Percentiles rank a stretch among this genome's conserved stretches.
phyloP scores from a whole-genome alignment of 1,139 yeast species.

The Candida sp. region DNA sequence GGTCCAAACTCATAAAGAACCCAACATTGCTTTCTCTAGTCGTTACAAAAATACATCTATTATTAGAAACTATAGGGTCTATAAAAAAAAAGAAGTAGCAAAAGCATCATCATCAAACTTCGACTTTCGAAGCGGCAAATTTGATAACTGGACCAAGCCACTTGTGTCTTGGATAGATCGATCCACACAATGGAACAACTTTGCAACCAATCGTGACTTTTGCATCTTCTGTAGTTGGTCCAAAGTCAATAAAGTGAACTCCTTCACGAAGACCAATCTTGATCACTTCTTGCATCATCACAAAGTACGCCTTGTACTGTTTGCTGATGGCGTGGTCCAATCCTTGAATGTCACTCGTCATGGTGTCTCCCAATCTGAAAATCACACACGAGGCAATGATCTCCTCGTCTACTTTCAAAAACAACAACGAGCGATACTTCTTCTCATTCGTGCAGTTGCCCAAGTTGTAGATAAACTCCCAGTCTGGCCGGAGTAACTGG shows the following conservation, averaged over 20 bases:
- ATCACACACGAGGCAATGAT: constrained; percentile 46
- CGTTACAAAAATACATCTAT: neutral
- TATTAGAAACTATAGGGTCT: too few species aligned
- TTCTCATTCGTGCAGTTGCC: constrained; percentile 28
- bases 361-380: constrained; percentile 46
- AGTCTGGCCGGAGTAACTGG: constrained; percentile 37
- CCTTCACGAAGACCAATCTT: constrained; percentile 42
- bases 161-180: constrained; percentile 20
- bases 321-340: constrained; percentile 43
- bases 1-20: too few species aligned
- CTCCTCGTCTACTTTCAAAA: constrained; percentile 37
- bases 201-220: constrained; percentile 45
- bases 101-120: constrained; percentile 13
- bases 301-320: constrained; percentile 47
- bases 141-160: constrained; percentile 20
- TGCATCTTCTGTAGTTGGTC: constrained; percentile 40
- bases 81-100: neutral
- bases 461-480: constrained; percentile 30
- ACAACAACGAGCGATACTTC: constrained; percentile 33
- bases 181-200: constrained; percentile 39
- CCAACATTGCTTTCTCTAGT: too few species aligned
- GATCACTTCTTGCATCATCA: constrained; percentile 52
- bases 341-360: constrained; percentile 50
- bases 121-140: constrained; percentile 25
- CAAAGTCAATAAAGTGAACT: constrained; percentile 45